phyloP scores from a whole-genome alignment of 148 eudicot species.

The Cornus kousa region DNA sequence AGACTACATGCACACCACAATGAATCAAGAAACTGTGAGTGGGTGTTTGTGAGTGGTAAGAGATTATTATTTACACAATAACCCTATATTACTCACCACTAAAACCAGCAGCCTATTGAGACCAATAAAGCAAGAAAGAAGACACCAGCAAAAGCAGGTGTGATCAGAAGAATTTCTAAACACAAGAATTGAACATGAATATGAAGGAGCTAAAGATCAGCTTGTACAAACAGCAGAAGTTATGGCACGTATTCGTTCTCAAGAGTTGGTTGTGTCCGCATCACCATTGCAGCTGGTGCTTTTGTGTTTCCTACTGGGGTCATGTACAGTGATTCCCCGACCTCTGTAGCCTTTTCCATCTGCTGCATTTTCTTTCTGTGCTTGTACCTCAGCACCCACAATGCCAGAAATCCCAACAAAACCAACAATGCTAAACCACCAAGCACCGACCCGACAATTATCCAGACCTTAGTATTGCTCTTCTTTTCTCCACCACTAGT shows the following conservation, averaged over 20 bases:
- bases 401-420: constrained; percentile 44
- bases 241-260: constrained; percentile 86
- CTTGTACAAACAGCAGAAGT: constrained; percentile 32
- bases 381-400: constrained; percentile 46
- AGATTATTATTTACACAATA: constrained; percentile 31
- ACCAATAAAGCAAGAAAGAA: constrained; percentile 17
- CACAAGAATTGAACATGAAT: constrained; percentile 38
- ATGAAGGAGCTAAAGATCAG: constrained; percentile 25
- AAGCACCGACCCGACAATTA: constrained; percentile 66
- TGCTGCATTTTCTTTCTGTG: constrained; percentile 52
- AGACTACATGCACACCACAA: constrained; percentile 25
- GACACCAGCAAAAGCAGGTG: constrained; percentile 34
- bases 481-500: constrained; percentile 20
- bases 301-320: constrained; percentile 60
- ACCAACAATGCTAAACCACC: constrained; percentile 65
- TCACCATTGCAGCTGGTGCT: constrained; percentile 82
- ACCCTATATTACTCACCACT: constrained; percentile 26
- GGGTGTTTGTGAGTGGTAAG: constrained; percentile 20
- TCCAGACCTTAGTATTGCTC: constrained; percentile 55
- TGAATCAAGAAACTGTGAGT: constrained; percentile 18
- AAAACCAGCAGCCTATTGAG: constrained; percentile 18
- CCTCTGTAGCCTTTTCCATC: constrained; percentile 84
- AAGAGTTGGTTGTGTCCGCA: constrained; percentile 77
- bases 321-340: constrained; percentile 73
- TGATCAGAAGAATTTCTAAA: constrained; percentile 44